These are phyloP conservation scores for Chaetomium sp. DNA, from an alignment of 2,329 filamentous ascomycete species.

Conservation along the genomic window DNA sequence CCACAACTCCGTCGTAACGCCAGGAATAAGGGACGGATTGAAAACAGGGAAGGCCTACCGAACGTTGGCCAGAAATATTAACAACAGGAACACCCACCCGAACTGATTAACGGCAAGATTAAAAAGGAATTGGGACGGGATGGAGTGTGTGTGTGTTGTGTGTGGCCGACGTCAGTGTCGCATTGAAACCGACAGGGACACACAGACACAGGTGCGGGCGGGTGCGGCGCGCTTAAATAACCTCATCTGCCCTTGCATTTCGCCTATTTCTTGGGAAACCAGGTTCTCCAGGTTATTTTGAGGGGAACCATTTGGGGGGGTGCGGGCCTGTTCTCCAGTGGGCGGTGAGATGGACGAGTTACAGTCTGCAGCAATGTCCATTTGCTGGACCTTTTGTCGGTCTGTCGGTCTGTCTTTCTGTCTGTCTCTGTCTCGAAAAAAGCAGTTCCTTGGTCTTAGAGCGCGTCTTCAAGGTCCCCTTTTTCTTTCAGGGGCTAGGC, in stretches of 20 bases:
- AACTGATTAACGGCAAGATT: no score
- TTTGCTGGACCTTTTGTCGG: background rate
- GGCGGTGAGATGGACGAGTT: background rate
- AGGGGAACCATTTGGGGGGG: background rate
- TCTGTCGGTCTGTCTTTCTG: no score
- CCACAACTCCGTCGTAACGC: no score
- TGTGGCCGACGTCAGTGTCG: background rate
- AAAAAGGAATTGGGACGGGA: background rate
- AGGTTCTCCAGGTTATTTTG: background rate
- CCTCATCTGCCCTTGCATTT: conserved; percentile 9
- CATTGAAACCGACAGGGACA: background rate
- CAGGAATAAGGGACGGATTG: no score
- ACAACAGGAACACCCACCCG: no score
- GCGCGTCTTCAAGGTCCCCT: no score
- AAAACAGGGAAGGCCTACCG: no score
- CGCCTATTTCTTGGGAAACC: conserved; percentile 3
- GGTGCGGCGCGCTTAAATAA: conserved; percentile 2
- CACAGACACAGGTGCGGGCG: background rate
- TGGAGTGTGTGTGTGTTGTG: background rate
- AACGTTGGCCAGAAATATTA: no score
- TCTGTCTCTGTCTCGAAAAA: no score
- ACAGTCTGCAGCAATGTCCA: background rate
- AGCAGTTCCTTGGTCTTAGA: no score
- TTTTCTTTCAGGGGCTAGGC: no score
- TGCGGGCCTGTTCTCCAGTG: no score